Evolutionary conservation across 2,329 filamentous ascomycete genomes (phyloP).

Genomic region (Penicillium griseofulvum): DNA sequence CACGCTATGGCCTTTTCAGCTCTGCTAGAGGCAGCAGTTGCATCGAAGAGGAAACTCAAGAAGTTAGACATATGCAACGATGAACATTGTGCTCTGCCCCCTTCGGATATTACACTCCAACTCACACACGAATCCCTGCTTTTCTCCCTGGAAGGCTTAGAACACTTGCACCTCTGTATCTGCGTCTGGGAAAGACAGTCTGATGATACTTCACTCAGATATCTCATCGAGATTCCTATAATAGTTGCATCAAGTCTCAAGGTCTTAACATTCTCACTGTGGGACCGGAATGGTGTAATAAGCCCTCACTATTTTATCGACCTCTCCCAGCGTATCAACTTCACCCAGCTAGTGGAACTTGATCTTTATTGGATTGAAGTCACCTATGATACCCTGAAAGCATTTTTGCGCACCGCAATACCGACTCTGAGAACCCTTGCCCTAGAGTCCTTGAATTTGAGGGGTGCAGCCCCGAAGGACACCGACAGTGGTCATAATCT

Average conservation of each 20-base stretch:
- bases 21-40: background rate
- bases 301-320: background rate
- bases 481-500: background rate
- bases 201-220: background rate
- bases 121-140: background rate
- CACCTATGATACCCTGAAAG: background rate
- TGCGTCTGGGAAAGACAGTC: background rate
- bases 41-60: background rate
- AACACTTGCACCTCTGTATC: background rate
- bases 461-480: background rate
- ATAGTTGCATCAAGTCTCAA: background rate
- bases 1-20: background rate
- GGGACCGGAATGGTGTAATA: background rate
- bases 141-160: background rate
- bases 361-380: constrained; percentile 2
- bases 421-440: background rate
- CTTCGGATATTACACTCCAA: background rate
- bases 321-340: background rate
- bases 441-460: background rate
- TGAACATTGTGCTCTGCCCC: background rate
- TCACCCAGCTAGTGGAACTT: background rate
- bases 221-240: background rate
- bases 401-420: background rate
- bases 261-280: background rate
- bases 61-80: background rate